Evolutionary conservation across 768 basidiomycete genomes (phyloP), one percentile per base, ranked within the genome.

Genomic region (Panellus pusillus): DNA sequence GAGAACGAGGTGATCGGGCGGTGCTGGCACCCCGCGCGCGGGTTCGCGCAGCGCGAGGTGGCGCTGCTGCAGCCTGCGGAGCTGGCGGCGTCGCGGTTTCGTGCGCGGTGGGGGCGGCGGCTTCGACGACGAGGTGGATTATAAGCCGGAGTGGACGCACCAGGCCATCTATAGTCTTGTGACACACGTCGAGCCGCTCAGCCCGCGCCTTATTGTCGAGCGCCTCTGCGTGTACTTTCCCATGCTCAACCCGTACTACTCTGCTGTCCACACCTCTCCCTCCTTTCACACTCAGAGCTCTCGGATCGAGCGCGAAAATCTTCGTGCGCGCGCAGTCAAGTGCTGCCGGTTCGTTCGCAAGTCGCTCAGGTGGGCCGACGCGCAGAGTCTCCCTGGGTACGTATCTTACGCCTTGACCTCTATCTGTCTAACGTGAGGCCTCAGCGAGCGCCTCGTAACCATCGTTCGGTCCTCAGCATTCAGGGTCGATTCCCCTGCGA

Each of bases 141-240:
- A 89, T 61, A 74, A 73, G 53, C 63, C 71, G 2, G 71, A 71
- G n/a, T 87, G 82, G 68, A 91, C 89, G 0, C 89, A 92, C 63
- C 36, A 56, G 54, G 44, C 56, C 51, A 56, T 60, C 9, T 60
- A 60, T 40, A 27, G 45, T 4, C 44, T 55, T 7, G 52, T 50
- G 54, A 55, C 50, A 17, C 19, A 42, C 50, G 36, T 47, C 41
- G 54, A 54, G 36, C 48, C 59, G 2, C 20, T 44, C 47, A 8
- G 47, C 1, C 31, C 59, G 12, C 54, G 50, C 32, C 44, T 44
- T 14, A 50, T 45, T 2, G 9, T 47, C 19, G 7, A 32, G 35
- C 59, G 52, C 48, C 28, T 60, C 24, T 53, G 47, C 51, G 54
- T n/a, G n/a, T n/a, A n/a, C n/a, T n/a, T n/a, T n/a, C n/a, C n/a